A percentile compares a stretch with the other conserved stretches of the same genome.
phyloP scores from a whole-genome alignment of 208 protist species.

The Hexamita inflata region DNA sequence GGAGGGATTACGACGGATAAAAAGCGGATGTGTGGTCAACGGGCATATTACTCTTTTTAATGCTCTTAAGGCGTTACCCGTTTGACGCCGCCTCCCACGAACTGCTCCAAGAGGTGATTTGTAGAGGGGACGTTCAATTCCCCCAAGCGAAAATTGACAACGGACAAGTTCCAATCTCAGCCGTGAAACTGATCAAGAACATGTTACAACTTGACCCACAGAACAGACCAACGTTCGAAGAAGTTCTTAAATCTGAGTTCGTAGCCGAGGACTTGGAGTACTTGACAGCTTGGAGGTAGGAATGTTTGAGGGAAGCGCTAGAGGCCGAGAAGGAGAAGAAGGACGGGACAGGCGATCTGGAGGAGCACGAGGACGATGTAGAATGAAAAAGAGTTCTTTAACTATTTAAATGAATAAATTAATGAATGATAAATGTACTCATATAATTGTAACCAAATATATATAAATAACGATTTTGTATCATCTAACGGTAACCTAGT shows the following conservation, averaged over 20 bases:
- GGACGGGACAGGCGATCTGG: neutral
- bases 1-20: conserved; percentile 30
- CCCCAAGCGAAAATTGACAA: conserved; percentile 14
- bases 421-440: too few relatives aligned
- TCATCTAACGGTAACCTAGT: too few relatives aligned
- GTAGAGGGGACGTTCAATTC: neutral
- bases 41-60: conserved; percentile 29
- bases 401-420: too few relatives aligned
- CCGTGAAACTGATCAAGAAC: conserved; percentile 3
- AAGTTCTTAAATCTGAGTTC: conserved; percentile 4
- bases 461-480: too few relatives aligned
- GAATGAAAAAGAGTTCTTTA: too few relatives aligned
- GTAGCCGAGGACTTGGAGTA: conserved; percentile 9
- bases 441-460: too few relatives aligned
- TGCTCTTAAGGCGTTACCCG: neutral
- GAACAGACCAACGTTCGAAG: neutral
- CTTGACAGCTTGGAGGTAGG: neutral
- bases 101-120: neutral
- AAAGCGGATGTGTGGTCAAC: conserved; percentile 34
- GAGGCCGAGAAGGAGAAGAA: neutral
- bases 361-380: neutral
- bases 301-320: neutral
- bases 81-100: conserved; percentile 11
- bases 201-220: neutral
- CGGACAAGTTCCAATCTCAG: neutral